Base-by-base conservation (phyloP, 805 yeast genomes). In the Zygosaccharomyces gambellarensis region DNA sequence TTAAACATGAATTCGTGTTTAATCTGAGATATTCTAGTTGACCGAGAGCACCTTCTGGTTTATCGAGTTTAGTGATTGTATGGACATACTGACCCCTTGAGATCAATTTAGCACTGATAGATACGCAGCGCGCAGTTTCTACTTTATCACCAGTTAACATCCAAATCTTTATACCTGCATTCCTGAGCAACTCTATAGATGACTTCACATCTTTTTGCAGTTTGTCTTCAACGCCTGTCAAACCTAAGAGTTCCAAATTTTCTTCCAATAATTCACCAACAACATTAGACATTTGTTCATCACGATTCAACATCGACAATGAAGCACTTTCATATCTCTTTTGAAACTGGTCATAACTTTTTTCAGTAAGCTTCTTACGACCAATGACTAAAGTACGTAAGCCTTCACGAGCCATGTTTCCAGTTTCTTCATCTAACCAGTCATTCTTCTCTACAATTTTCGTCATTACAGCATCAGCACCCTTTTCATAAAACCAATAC, bases 121-220 rank as follows among this genome's bases (percentile, higher is more conserved):
- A 90, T 36, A 94, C 97, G 76, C 99, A 94, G 52, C 90, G 81
- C 1, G 99, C 99, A 0, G 99, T 94, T 70, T 94, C 99, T 5
- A 94, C 98, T 66, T 94, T 94, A 67, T 94, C 99, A 57, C 99
- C 99, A 0, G 99, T 94, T 43, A 94, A 73, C 99, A 94, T 95
- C 99, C 99, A 94, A 45, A 94, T 94, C 61, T 90, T 90, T 48
- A 95, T 81, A 3, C 98, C 99, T 0, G 98, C 99, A 69, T 95
- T 94, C 58, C 99, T 79, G 57, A 94, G 74, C 31, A 90, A 75
- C 71, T 94, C 99, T 50, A 94, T 83, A 0, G 97, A 88, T 0
- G 95, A 78, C 68, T 92, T 92, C 43, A 95, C 97, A 65, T 92
- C 90, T 49, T 80, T 77, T 65, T 94, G 99, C 43, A 94, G 75